phyloP scores from a whole-genome alignment of 257 asterid genomes.

The Buddleja alternifolia region DNA sequence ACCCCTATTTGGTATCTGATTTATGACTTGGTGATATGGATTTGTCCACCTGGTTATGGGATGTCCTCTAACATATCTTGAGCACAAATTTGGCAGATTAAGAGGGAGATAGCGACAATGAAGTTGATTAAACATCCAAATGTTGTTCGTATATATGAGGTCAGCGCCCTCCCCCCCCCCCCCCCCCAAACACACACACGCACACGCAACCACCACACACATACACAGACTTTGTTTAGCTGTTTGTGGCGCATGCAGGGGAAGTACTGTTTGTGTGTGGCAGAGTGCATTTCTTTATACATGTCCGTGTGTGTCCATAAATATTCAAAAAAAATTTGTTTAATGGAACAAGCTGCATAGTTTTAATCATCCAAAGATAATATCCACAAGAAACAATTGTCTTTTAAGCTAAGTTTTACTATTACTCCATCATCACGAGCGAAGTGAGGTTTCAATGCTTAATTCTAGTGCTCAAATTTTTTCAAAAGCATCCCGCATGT shows the following conservation, averaged over 20 bases:
- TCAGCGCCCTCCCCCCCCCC: no score
- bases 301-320: background rate
- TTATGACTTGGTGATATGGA: background rate
- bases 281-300: background rate
- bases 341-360: constrained; percentile 2
- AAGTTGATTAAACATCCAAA: constrained; percentile 89
- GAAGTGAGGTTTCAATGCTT: background rate
- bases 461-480: constrained; percentile 1
- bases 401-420: background rate
- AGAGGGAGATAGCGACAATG: constrained; percentile 92
- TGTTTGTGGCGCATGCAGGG: background rate
- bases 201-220: background rate
- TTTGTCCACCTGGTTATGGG: constrained; percentile 5
- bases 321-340: background rate
- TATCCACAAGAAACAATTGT: background rate
- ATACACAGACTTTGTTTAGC: constrained; percentile 16
- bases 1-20: no score
- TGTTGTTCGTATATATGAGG: constrained; percentile 86
- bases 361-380: background rate
- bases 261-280: no score
- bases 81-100: constrained; percentile 54
- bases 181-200: no score
- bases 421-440: background rate
- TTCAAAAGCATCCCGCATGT: background rate
- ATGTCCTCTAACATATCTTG: constrained; percentile 17